These are phyloP conservation scores for Clarireedia hainanense DNA, from an alignment of 2,329 filamentous ascomycete species.

Conservation along the genomic window DNA sequence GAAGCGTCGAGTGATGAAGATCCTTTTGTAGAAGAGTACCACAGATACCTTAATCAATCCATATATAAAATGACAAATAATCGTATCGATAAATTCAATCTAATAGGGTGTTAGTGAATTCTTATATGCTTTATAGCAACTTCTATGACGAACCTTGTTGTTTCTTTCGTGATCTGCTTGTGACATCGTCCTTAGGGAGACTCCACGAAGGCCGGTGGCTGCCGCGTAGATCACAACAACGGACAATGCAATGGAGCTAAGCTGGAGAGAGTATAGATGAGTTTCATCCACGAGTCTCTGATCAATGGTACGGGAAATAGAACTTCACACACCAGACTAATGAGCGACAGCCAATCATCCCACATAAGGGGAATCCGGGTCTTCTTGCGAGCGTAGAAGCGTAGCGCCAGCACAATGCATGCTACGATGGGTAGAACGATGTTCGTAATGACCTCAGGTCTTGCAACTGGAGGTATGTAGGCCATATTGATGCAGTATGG, in stretches of 20 bases:
- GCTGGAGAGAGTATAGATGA: no score
- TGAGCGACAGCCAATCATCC: conserved; percentile 5
- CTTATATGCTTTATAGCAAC: no score
- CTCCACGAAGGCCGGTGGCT: not conserved
- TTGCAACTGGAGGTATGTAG: not conserved
- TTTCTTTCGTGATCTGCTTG: not conserved
- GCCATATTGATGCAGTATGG: no score
- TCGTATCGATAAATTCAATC: not conserved
- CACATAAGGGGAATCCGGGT: not conserved
- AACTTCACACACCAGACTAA: not conserved
- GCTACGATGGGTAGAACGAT: not conserved
- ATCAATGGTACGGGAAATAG: not conserved
- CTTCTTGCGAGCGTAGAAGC: conserved; percentile 3
- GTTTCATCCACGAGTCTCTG: not conserved
- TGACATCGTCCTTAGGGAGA: not conserved
- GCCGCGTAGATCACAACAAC: conserved; percentile 1
- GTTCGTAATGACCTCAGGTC: conserved; percentile 2
- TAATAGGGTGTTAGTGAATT: no score
- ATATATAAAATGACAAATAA: conserved; percentile 5
- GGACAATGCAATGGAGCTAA: not conserved
- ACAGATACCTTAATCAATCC: conserved; percentile 6
- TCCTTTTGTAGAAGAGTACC: conserved; percentile 2
- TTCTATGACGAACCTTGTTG: no score
- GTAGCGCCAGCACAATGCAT: not conserved
- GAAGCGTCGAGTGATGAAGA: not conserved